Base-by-base conservation (phyloP, 2,329 filamentous ascomycete species). In the Cladophialophora carrionii region DNA sequence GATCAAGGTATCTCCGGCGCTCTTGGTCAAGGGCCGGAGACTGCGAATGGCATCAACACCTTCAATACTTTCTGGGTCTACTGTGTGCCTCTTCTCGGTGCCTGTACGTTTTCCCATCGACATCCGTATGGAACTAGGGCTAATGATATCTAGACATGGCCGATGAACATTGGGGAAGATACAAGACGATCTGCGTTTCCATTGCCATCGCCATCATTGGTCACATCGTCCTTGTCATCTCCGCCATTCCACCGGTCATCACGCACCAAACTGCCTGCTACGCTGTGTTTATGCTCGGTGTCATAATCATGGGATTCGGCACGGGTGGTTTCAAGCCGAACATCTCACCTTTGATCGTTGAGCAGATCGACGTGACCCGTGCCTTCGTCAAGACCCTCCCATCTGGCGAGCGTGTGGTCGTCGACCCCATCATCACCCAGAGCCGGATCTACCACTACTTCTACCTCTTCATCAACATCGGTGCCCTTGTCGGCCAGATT, bases 301-400 rank as follows among this genome's bases (percentile, higher is more conserved):
- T 90, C 68, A 76, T 90, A 49, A 83, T 92, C 72, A 85, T 92
- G 73, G 89, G 88, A 24, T 76, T 91, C 34, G 90, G 90, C 52
- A 90, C 89, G 0, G 90, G 90, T 67, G 88, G 90, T 72, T 92
- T 93, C 84, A 93, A 93, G 81, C 85, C 88, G 68, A 93, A 92
- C 73, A 66, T 71, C 24, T 57, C 65, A 22, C 69, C 69, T 8
- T 57, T 67, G n/a, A 37, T 70, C 48, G 51, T 61, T 14, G 68
- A 70, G 22, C 68, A 70, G 41, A 56, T 65, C 87, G 88, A 75
- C 81, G 80, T 46, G 84, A 87, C 65, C 82, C 80, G 6, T 82
- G 81, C 67, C 83, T 87, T 70, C 22, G 12, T 37, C 71, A 65
- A 85, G 71, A 83, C 81, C 1, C 78, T 81, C 41, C 76, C 81